phyloP scores from a whole-genome alignment of 1,284 basidiomycete species.

The Leucoagaricus sp. region DNA sequence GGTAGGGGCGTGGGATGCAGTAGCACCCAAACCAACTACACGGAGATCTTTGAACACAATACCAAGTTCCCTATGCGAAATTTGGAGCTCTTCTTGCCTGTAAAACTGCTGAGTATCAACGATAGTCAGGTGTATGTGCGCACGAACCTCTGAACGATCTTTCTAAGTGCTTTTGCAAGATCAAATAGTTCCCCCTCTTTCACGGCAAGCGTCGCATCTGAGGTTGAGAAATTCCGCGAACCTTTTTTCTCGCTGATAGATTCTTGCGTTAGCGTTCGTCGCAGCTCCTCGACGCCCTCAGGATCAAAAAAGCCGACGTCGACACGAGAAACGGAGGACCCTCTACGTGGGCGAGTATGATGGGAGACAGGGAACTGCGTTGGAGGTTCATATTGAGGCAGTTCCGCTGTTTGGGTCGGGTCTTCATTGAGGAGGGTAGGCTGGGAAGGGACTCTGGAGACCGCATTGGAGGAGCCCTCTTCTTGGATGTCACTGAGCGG shows the following conservation, averaged over 20 bases:
- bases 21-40: constrained; percentile 48
- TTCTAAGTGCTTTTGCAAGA: constrained; percentile 31
- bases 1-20: constrained; percentile 43
- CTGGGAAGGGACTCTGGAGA: constrained; percentile 12
- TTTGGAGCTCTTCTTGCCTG: constrained; percentile 43
- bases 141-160: constrained; percentile 35
- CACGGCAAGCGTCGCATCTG: constrained; percentile 9
- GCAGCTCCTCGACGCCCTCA: constrained; percentile 33
- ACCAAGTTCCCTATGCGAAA: constrained; percentile 48
- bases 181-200: constrained; percentile 11
- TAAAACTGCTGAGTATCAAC: not conserved
- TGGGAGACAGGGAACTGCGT: not conserved
- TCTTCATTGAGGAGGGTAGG: constrained; percentile 5
- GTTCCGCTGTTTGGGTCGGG: not conserved
- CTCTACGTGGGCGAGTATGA: not conserved
- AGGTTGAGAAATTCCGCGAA: not conserved
- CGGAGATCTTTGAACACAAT: constrained; percentile 50
- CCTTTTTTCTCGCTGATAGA: not conserved
- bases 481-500: constrained; percentile 10
- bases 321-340: constrained; percentile 14
- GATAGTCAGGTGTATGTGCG: not conserved
- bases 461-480: constrained; percentile 5
- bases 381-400: not conserved
- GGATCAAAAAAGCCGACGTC: constrained; percentile 40
- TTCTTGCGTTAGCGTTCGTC: constrained; percentile 26